Evolutionary conservation across 139 green algal genomes (phyloP), one percentile per base, ranked within the genome.

Genomic region (Gonium pectorale): DNA sequence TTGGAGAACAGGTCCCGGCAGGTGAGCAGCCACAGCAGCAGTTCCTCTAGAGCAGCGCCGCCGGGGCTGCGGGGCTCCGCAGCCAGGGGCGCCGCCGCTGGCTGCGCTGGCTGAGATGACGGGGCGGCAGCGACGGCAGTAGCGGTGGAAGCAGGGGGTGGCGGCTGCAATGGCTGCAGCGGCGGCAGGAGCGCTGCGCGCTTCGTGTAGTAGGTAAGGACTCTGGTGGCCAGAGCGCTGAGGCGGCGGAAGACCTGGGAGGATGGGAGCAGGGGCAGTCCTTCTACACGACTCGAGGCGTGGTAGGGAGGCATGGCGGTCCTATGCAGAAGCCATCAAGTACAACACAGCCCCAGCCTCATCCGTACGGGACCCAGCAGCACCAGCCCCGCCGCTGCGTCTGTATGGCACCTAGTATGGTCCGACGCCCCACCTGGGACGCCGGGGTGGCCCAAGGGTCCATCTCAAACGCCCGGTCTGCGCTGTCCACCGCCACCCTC

Each of bases 11-110:
- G 37, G 72, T 95, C 90, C 6, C 86, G 67, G 67, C 89, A 93
- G 37, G 60, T 86, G 27, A 85, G 63, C 72, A 94, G 80, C 92
- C 92, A 95, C 43, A 94, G 86, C 71, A 95, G 85, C 54, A 94
- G 51, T 38, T 91, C 82, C 83, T 95, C 91, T 44, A 95, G 83
- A 0, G 87, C 81, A 3, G 66, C 60, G 6, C 37, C 88, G 3
- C 46, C 52, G 3, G 54, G 49, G 17, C 29, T 63, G 52, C 4
- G 37, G 68, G 63, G 72, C 26, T 60, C 60, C 0, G 62, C 5
- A 0, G 62, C n/a, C 59, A 82, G 74, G 31, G 29, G 9, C 70
- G 70, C 46, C 19, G 46, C 64, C 64, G 40, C 15, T 74, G 13
- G 38, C 24, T 26, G 40, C 15, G 40, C n/a, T 3, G 37, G 19